Conservation (phyloP, 257 asterid species). For the Buddleja alternifolia region DNA sequence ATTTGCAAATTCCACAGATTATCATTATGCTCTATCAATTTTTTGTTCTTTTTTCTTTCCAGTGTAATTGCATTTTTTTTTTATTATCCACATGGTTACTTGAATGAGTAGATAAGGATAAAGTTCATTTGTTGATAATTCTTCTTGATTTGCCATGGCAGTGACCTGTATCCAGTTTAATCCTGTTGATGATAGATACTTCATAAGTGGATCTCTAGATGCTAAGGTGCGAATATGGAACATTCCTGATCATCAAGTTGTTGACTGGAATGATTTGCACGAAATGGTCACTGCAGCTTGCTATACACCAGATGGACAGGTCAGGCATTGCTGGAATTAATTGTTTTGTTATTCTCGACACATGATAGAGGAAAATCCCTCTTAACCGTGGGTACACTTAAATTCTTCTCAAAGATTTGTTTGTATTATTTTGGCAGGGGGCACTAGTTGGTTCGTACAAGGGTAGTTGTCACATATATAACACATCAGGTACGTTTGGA, state of each 20-base stretch:
- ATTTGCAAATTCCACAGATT: no score
- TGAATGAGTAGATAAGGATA: constrained; percentile 6
- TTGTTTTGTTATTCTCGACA: constrained; percentile 27
- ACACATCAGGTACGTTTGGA: constrained; percentile 64
- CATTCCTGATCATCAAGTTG: constrained; percentile 91
- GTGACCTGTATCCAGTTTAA: constrained; percentile 98
- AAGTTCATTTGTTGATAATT: constrained; percentile 35
- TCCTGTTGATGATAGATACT: constrained; percentile 95
- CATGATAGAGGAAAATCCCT: constrained; percentile 1
- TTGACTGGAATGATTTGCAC: constrained; percentile 95
- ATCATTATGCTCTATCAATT: no score
- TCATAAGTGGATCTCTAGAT: constrained; percentile 98
- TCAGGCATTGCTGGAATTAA: constrained; percentile 36
- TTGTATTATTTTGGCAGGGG: constrained; percentile 57
- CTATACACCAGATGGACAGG: constrained; percentile 99
- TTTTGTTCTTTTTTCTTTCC: neutral
- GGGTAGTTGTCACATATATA: constrained; percentile 87
- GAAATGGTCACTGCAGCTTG: constrained; percentile 99
- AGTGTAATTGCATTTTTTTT: neutral
- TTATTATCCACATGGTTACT: constrained; percentile 19
- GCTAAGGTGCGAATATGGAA: constrained; percentile 99
- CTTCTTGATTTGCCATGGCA: constrained; percentile 47
- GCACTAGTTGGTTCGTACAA: constrained; percentile 97
- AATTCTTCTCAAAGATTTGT: constrained; percentile 25
- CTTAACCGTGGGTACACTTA: constrained; percentile 24